Base-by-base conservation (phyloP, 2,329 filamentous ascomycete genomes). In the Sporothrix brasiliensis region DNA sequence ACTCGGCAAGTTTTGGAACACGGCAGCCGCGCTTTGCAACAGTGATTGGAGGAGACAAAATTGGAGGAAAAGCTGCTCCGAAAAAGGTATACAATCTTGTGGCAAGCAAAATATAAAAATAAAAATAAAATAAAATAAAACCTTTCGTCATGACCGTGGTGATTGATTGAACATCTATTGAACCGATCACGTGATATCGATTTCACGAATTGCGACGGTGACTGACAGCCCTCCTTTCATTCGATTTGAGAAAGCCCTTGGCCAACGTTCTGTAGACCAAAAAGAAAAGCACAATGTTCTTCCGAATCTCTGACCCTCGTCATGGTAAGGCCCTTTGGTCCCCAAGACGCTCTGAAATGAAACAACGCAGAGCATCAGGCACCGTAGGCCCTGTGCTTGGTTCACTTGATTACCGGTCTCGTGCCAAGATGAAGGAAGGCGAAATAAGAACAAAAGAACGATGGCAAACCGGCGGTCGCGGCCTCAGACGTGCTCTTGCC, bases 21-120 rank as follows among this genome's bases (percentile, higher is more conserved):
- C 21, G 27, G 67, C 54, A 27, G 54, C 52, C 52, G 66, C 21
- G 34, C 14, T 34, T 49, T 69, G 53, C 27, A 61, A 41, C 61
- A 24, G 44, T 24, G 61, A 65, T 50, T 65, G 61, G 61, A 65
- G 24, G 61, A 50, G 5, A 47, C 21, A 16, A 50, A 65, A 53
- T 44, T 10, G 19, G 30, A 67, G 47, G 44, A 19, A 9, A 39
- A 67, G 10, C 3, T 53, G 47, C 14, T 16, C 16, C 16, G 14
- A 67, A 24, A 49, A 53, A 3, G 52, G 14, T 1, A 34, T n/a
- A 14, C 30, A 66, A 39, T 13, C 19, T 5, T 24, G 24, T 16
- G 19, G 1, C n/a, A 41, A 27, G 16, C 16, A 13, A 24, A 19
- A 19, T 10, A 16, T 5, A 16, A 19, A 53, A 19, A 53, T 39